Evolutionary conservation across 2,329 filamentous ascomycete genomes (phyloP).

Genomic region (Cordyceps tenuipes): DNA sequence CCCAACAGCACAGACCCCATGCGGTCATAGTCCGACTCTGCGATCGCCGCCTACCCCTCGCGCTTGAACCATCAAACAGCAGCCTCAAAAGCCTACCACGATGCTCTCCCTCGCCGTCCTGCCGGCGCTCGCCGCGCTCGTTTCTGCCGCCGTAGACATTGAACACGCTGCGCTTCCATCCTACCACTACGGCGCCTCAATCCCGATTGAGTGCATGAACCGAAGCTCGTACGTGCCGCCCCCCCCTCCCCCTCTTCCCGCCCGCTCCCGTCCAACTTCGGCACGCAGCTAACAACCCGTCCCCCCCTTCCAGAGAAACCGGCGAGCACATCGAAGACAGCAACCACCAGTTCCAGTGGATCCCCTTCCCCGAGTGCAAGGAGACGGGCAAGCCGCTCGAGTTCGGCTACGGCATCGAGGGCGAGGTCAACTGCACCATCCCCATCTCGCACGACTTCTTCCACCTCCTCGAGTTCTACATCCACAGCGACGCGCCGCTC

Average conservation of each 20-base stretch:
- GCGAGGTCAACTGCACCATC: constrained; percentile 78
- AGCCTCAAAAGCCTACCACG: background rate
- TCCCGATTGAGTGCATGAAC: constrained; percentile 66
- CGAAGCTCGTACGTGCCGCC: constrained; percentile 55
- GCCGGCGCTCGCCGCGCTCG: constrained; percentile 21
- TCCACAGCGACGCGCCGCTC: constrained; percentile 90
- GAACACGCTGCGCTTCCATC: constrained; percentile 43
- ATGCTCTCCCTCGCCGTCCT: constrained; percentile 13
- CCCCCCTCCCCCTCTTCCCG: background rate
- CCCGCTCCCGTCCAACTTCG: background rate
- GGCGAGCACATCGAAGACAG: constrained; percentile 82
- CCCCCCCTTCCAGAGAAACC: constrained; percentile 54
- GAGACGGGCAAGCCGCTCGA: constrained; percentile 78
- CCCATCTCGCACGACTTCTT: constrained; percentile 69
- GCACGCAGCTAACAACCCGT: background rate
- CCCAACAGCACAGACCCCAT: background rate
- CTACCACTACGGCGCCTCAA: constrained; percentile 58
- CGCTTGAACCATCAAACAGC: background rate
- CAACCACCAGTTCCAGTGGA: constrained; percentile 78
- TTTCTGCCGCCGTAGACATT: constrained; percentile 13
- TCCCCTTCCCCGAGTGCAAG: constrained; percentile 83
- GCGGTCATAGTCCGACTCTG: background rate
- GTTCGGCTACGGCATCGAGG: constrained; percentile 75
- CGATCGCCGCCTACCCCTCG: background rate
- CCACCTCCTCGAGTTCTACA: constrained; percentile 91